Conservation (phyloP, 805 yeast genomes). For the Suhomyces sp. region DNA sequence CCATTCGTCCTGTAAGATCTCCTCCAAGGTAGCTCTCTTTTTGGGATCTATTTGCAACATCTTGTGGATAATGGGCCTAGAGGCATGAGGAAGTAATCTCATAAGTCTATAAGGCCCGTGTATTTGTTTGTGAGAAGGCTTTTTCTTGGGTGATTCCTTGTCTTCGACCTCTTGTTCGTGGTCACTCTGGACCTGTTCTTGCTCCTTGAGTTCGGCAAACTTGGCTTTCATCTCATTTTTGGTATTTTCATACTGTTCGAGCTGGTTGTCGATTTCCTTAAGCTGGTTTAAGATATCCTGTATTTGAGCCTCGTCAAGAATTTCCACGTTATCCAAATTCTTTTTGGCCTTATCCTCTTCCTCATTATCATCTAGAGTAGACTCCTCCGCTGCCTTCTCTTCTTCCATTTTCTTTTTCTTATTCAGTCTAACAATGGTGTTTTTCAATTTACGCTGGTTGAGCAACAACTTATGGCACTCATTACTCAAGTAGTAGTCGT, state of each 20-base stretch:
- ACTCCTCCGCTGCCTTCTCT: slow-evolving; percentile 6
- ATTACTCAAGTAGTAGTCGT: slow-evolving; percentile 71
- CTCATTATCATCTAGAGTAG: slow-evolving; percentile 1
- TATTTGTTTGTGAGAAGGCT: slow-evolving; percentile 50
- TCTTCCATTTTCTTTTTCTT: slow-evolving; percentile 32
- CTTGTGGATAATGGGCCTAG: slow-evolving; percentile 68
- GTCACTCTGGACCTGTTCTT: neutral
- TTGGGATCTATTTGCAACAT: slow-evolving; percentile 63
- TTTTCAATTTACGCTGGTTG: slow-evolving; percentile 56
- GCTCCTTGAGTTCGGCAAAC: slow-evolving; percentile 21
- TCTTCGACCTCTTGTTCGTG: slow-evolving; percentile 2
- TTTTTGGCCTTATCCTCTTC: slow-evolving; percentile 16
- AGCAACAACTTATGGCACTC: slow-evolving; percentile 65
- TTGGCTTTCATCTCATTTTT: slow-evolving; percentile 34
- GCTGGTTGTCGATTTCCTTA: slow-evolving; percentile 34
- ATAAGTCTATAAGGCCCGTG: slow-evolving; percentile 82
- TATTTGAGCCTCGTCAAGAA: slow-evolving; percentile 30
- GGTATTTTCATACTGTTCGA: slow-evolving; percentile 35
- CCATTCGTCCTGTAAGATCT: slow-evolving; percentile 70
- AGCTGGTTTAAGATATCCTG: slow-evolving; percentile 32
- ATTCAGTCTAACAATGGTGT: slow-evolving; percentile 39
- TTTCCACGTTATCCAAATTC: slow-evolving; percentile 20
- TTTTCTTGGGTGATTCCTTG: slow-evolving; percentile 23
- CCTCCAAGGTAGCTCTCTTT: slow-evolving; percentile 63
- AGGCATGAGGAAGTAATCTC: slow-evolving; percentile 79